Evolutionary conservation across 2,329 filamentous ascomycete species (phyloP), one percentile per base, ranked within the genome.

Genomic region (Arthrobotrys musiformis): DNA sequence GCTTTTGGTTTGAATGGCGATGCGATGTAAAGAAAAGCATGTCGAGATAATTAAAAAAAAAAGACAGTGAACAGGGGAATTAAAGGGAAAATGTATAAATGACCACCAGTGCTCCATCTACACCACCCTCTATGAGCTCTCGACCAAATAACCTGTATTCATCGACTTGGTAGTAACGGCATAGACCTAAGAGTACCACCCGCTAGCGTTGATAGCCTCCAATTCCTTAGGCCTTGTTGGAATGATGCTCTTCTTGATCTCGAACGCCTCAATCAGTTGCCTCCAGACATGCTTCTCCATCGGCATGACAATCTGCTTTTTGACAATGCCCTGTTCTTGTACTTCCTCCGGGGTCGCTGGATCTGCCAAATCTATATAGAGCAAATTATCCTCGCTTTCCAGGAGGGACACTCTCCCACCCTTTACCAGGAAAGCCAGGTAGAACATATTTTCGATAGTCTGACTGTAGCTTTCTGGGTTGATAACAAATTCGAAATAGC

Each of bases 371-470:
- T 70, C 82, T 86, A 83, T 61, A 3, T 35, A 48, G 46, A 97
- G 85, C 0, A 22, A 1, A 88, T 90, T 76, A 91, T 85, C 87
- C 81, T 97, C 94, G 69, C 89, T 88, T 2, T 88, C 86, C 1
- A 28, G 11, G n/a, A 99, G 87, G 35, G 89, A 89, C 4, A 93
- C 88, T 75, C 88, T 89, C 9, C 93, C 93, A 84, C 99, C 95
- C 72, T 92, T 90, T 75, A 98, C 93, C 77, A 99, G 85, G 82
- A 99, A 99, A 82, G 93, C 96, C 80, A 97, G 89, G 82, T 98
- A 98, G 83, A 99, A 99, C 81, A 99, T 86, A 81, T 99, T 99
- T 83, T 99, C 95, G 5, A 99, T 90, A 0, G 93, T 97, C 83
- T 99, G 95, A 0, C 93, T 93, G 81, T 98, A 99, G 0, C 93